These are phyloP conservation scores for Cercospora zeina DNA, from an alignment of 2,329 filamentous ascomycete genomes.

Conservation along the genomic window DNA sequence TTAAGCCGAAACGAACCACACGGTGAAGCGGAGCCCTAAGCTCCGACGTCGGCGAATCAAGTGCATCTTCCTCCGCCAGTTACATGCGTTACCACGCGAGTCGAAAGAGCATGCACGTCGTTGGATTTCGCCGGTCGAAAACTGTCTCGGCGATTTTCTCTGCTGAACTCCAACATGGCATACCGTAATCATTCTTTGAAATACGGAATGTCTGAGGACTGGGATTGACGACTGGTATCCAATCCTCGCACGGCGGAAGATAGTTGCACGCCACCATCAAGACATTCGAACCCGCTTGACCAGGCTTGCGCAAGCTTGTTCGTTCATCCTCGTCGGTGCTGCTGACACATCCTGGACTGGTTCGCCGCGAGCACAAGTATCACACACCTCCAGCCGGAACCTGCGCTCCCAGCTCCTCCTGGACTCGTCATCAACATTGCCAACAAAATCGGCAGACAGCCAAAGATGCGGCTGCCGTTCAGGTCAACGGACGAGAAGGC, in stretches of 20 bases:
- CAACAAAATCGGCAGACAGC: background rate
- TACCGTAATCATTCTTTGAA: background rate
- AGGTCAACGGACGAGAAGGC: constrained; percentile 7
- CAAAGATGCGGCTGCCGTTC: constrained; percentile 19
- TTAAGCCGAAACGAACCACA: background rate
- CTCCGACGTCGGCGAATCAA: constrained; percentile 3
- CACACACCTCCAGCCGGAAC: background rate
- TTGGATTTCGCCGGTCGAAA: background rate
- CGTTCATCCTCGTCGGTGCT: background rate
- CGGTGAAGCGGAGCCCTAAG: background rate
- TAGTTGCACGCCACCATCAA: background rate
- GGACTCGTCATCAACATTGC: background rate
- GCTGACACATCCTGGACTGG: background rate
- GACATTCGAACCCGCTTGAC: background rate
- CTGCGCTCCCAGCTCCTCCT: background rate
- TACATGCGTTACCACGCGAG: background rate
- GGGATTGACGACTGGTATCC: background rate
- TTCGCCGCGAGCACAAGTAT: background rate
- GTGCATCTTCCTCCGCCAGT: background rate
- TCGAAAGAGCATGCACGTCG: background rate
- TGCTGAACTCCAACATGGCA: background rate
- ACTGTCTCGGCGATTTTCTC: background rate
- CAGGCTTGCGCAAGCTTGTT: background rate
- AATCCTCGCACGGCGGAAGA: background rate
- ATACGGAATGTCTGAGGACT: background rate